Conservation (phyloP, 805 yeast genomes). For the Wickerhamiella kurtzmanii region DNA sequence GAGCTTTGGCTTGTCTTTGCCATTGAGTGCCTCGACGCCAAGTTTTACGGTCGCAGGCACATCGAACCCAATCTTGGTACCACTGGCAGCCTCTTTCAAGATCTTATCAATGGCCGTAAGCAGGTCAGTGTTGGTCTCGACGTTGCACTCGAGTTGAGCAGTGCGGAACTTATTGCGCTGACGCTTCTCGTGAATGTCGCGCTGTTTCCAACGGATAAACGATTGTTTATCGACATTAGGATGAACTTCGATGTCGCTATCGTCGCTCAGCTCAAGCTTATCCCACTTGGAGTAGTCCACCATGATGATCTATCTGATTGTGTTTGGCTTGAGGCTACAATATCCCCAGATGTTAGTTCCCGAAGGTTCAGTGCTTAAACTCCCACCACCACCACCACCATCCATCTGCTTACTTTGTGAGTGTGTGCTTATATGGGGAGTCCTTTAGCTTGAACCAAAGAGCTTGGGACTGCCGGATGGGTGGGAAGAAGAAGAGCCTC, state of each 20-base stretch:
- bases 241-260: slow-evolving; percentile 92
- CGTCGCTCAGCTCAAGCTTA: slow-evolving; percentile 88
- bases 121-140: slow-evolving; percentile 65
- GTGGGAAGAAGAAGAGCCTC: no score
- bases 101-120: slow-evolving; percentile 60
- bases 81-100: slow-evolving; percentile 28
- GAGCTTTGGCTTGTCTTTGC: slow-evolving; percentile 21
- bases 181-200: slow-evolving; percentile 91
- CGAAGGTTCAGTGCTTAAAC: no score
- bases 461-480: no score
- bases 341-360: no score
- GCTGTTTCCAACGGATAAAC: slow-evolving; percentile 90
- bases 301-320: slow-evolving; percentile 37
- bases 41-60: slow-evolving; percentile 18
- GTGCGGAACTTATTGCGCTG: slow-evolving; percentile 67
- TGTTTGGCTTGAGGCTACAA: no score
- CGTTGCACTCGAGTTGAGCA: slow-evolving; percentile 58
- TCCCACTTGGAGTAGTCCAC: slow-evolving; percentile 98
- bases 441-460: no score
- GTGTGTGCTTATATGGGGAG: no score
- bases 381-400: no score
- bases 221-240: slow-evolving; percentile 94
- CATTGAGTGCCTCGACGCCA: slow-evolving; percentile 16
- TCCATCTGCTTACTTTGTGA: no score
- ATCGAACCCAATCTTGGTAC: slow-evolving; percentile 18